Evolutionary conservation across 2,329 filamentous ascomycete species (phyloP).

Genomic region (Ophidiomyces ophidiicola): DNA sequence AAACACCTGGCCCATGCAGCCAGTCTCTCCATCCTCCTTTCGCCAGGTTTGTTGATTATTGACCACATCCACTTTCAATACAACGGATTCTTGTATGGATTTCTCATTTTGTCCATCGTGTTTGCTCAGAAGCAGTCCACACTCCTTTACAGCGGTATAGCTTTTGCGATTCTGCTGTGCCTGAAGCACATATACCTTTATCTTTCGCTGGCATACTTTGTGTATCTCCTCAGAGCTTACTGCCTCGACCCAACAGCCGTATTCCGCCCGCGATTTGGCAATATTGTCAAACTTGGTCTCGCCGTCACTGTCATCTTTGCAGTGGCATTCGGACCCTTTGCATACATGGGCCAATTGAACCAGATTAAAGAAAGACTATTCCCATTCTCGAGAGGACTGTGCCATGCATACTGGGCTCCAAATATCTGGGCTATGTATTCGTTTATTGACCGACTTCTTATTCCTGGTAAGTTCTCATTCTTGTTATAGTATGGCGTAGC

Average conservation of each 20-base stretch:
- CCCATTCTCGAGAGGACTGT: conserved; percentile 84
- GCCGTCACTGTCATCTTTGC: conserved; percentile 61
- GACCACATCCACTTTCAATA: conserved; percentile 99
- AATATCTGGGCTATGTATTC: conserved; percentile 97
- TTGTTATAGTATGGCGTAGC: neutral
- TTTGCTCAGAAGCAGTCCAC: conserved; percentile 64
- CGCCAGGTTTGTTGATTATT: conserved; percentile 87
- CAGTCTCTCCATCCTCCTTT: conserved; percentile 78
- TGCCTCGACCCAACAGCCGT: conserved; percentile 68
- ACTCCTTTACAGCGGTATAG: conserved; percentile 62
- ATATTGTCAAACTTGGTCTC: conserved; percentile 69
- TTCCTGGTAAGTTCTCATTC: conserved; percentile 51
- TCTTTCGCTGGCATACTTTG: conserved; percentile 87
- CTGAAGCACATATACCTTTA: conserved; percentile 99
- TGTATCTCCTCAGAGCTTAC: conserved; percentile 79
- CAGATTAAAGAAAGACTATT: conserved; percentile 79
- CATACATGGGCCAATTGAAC: conserved; percentile 63
- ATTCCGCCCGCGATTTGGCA: conserved; percentile 62
- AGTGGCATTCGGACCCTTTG: conserved; percentile 82
- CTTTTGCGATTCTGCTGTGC: conserved; percentile 77
- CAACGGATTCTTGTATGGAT: conserved; percentile 90
- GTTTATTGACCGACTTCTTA: conserved; percentile 71
- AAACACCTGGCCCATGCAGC: conserved; percentile 71
- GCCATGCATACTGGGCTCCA: conserved; percentile 96
- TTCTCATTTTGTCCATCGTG: conserved; percentile 76